These are phyloP conservation scores for Apiotrichum sp. DNA, from an alignment of 1,284 basidiomycete genomes.

Conservation along the genomic window DNA sequence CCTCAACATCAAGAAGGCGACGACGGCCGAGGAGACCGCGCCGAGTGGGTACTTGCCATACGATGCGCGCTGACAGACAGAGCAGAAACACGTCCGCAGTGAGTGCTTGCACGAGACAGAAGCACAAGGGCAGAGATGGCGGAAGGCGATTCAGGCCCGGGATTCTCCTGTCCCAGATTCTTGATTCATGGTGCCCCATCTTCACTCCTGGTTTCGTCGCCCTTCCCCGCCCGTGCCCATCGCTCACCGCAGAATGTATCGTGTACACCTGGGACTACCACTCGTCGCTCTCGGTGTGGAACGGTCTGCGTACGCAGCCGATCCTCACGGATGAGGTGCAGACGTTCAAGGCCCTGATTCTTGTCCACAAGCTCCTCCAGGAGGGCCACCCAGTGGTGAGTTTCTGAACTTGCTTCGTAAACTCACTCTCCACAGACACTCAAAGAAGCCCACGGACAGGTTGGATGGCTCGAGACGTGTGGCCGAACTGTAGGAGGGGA, in stretches of 20 bases:
- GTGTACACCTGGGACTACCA: conserved; percentile 98
- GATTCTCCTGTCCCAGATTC: no score
- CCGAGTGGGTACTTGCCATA: conserved; percentile 33
- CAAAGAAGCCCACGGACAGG: conserved; percentile 92
- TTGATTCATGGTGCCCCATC: no score
- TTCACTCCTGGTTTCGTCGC: no score
- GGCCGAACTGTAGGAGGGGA: conserved; percentile 78
- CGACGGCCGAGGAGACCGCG: conserved; percentile 82
- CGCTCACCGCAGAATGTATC: conserved; percentile 66
- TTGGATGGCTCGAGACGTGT: conserved; percentile 92
- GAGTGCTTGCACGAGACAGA: conserved; percentile 41
- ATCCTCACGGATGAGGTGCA: conserved; percentile 92
- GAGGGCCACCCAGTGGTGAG: conserved; percentile 87
- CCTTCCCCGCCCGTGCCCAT: not conserved
- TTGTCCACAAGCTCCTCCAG: conserved; percentile 90
- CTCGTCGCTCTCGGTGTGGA: conserved; percentile 95
- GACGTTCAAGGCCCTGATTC: conserved; percentile 92
- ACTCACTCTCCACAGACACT: conserved; percentile 58
- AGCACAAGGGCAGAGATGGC: no score
- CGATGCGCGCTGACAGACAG: conserved; percentile 48
- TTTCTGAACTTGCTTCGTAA: conserved; percentile 11
- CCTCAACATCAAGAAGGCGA: conserved; percentile 94
- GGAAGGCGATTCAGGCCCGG: no score
- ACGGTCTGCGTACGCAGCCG: conserved; percentile 85
- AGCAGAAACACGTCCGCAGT: conserved; percentile 97